A percentile compares a stretch with the other conserved stretches of the same genome.
Evolutionary conservation across 75 land plant species (phyloP).

Genomic region (Adiantum capillusveneris): DNA sequence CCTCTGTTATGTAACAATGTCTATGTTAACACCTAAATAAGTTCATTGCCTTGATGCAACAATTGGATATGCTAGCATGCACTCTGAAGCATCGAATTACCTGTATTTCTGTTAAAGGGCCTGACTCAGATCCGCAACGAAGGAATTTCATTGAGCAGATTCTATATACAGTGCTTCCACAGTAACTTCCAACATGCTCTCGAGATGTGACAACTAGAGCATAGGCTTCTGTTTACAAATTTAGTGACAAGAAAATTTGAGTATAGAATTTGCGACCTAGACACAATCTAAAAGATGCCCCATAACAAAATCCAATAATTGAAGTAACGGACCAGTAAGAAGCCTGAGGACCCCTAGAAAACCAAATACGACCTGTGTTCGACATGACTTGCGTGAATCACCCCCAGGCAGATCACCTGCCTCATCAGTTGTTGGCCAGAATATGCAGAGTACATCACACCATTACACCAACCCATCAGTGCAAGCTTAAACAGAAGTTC

Average conservation of each 20-base stretch:
- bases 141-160: slow-evolving; percentile 57
- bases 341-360: slow-evolving; percentile 20
- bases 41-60: too few relatives aligned
- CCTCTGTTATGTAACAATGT: slow-evolving; percentile 46
- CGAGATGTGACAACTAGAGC: slow-evolving; percentile 62
- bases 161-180: slow-evolving; percentile 69
- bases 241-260: too few relatives aligned
- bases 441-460: neutral
- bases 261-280: too few relatives aligned
- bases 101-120: slow-evolving; percentile 51
- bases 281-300: too few relatives aligned
- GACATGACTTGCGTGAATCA: neutral
- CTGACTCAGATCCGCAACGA: slow-evolving; percentile 53
- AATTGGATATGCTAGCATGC: too few relatives aligned
- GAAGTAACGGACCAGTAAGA: slow-evolving; percentile 8
- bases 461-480: neutral
- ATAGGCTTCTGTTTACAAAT: slow-evolving; percentile 59
- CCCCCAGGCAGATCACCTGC: slow-evolving; percentile 2
- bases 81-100: slow-evolving; percentile 16
- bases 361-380: slow-evolving; percentile 15
- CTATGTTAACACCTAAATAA: neutral
- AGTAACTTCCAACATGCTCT: slow-evolving; percentile 71
- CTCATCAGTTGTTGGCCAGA: neutral
- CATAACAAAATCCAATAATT: too few relatives aligned
- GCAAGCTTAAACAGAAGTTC: too few relatives aligned